phyloP scores from a whole-genome alignment of 2,329 filamentous ascomycete genomes.

The Fusarium euwallaceae region DNA sequence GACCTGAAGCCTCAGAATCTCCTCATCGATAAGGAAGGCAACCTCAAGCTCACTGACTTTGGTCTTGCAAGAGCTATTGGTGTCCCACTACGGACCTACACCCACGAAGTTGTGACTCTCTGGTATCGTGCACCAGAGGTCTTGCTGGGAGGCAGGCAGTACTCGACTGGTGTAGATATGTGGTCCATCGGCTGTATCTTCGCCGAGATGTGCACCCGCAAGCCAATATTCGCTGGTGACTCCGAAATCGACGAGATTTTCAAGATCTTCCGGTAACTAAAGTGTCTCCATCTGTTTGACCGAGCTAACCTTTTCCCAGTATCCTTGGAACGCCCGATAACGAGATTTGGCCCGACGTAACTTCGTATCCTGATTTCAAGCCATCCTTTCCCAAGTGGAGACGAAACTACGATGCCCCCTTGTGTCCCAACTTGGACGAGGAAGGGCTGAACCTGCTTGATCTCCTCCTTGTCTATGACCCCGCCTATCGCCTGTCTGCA shows the following conservation, averaged over 20 bases:
- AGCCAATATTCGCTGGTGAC: slow-evolving; percentile 92
- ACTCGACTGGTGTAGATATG: slow-evolving; percentile 95
- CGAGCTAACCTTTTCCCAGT: slow-evolving; percentile 53
- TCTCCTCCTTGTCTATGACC: slow-evolving; percentile 86
- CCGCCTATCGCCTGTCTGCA: slow-evolving; percentile 86
- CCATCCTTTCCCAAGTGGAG: slow-evolving; percentile 92
- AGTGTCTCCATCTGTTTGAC: fast-evolving
- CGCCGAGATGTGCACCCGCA: slow-evolving; percentile 95
- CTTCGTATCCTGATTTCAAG: slow-evolving; percentile 94
- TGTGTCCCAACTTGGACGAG: slow-evolving; percentile 82
- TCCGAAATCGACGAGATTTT: slow-evolving; percentile 70
- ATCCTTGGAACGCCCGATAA: slow-evolving; percentile 88
- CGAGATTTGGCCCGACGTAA: slow-evolving; percentile 88
- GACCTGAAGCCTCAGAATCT: slow-evolving; percentile 93
- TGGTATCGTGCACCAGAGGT: slow-evolving; percentile 96
- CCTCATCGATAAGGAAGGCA: slow-evolving; percentile 86
- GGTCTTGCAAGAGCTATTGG: slow-evolving; percentile 91
- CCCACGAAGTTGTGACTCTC: slow-evolving; percentile 93
- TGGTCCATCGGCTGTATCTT: slow-evolving; percentile 97
- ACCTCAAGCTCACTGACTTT: slow-evolving; percentile 92
- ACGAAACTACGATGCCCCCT: slow-evolving; percentile 73
- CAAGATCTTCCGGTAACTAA: slow-evolving; percentile 67
- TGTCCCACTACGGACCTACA: slow-evolving; percentile 91
- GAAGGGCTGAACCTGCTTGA: slow-evolving; percentile 77
- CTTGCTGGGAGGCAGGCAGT: slow-evolving; percentile 88